Percentiles rank a stretch among this genome's conserved stretches.
These are phyloP conservation scores for Scutellaria barbata DNA, from an alignment of 257 asterid genomes.

Conservation along the genomic window DNA sequence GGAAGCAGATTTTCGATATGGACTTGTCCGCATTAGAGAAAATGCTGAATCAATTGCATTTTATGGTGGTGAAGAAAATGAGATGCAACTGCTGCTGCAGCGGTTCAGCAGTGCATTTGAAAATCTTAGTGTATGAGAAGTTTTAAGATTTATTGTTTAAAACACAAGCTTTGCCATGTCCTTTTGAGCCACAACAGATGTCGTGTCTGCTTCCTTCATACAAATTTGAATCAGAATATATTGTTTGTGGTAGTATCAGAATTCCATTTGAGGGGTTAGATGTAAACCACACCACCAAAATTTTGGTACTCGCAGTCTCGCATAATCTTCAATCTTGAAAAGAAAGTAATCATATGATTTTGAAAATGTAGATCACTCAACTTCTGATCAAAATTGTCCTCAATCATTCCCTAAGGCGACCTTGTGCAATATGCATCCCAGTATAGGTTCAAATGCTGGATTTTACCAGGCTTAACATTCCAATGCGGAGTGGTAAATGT, in stretches of 20 bases:
- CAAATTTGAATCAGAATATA: slow-evolving; percentile 4
- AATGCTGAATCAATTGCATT: slow-evolving; percentile 97
- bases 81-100: slow-evolving; percentile 75
- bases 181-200: slow-evolving; percentile 19
- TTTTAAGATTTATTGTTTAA: slow-evolving; percentile 27
- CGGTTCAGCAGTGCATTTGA: slow-evolving; percentile 90
- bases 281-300: slow-evolving; percentile 14
- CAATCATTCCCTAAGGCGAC: neutral
- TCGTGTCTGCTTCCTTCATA: slow-evolving; percentile 17
- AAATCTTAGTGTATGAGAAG: slow-evolving; percentile 70
- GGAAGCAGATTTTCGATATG: slow-evolving; percentile 91
- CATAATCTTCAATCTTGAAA: slow-evolving; percentile 19
- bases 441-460: neutral
- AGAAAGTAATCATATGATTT: slow-evolving; percentile 7
- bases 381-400: slow-evolving; percentile 11
- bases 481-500: neutral
- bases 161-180: slow-evolving; percentile 19
- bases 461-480: neutral
- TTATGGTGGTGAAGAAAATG: slow-evolving; percentile 92
- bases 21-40: slow-evolving; percentile 88
- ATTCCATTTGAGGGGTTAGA: slow-evolving; percentile 16
- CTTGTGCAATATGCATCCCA: neutral
- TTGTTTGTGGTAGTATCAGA: slow-evolving; percentile 17
- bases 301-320: slow-evolving; percentile 7
- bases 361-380: neutral